These are phyloP conservation scores for Xylariaceae sp. DNA, from an alignment of 2,329 filamentous ascomycete genomes.

Conservation along the genomic window DNA sequence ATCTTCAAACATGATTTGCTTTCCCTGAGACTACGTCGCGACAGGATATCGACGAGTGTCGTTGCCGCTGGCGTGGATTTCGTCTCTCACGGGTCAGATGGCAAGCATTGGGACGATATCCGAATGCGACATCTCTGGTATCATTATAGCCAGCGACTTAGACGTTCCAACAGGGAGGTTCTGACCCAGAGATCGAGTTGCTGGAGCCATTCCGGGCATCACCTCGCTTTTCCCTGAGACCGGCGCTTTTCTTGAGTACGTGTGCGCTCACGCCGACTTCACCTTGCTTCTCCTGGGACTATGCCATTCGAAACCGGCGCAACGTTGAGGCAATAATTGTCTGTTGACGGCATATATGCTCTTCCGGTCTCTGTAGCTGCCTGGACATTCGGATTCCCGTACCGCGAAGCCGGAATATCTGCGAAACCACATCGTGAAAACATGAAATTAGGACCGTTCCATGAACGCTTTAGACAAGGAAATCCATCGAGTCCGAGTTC, in stretches of 20 bases:
- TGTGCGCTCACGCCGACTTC: not conserved
- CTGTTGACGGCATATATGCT: not conserved
- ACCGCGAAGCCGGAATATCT: not conserved
- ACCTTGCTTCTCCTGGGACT: not conserved
- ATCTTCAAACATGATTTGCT: not conserved
- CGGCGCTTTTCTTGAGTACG: not conserved
- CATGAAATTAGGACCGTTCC: conserved; percentile 7
- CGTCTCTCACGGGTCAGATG: not conserved
- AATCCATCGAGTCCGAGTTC: conserved; percentile 11
- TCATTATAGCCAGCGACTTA: not conserved
- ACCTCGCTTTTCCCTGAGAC: not conserved
- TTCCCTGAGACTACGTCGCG: not conserved
- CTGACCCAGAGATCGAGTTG: not conserved
- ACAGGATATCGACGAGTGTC: not conserved
- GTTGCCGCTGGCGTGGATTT: conserved; percentile 1
- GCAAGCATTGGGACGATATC: not conserved
- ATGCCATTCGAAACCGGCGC: not conserved
- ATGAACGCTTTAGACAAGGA: conserved; percentile 4
- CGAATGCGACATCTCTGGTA: not conserved
- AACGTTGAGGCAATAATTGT: not conserved
- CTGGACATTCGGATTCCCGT: not conserved
- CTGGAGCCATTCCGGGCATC: not conserved
- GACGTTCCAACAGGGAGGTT: no score
- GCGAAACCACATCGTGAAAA: not conserved
- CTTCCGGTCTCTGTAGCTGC: not conserved